A percentile compares a stretch with the other conserved stretches of the same genome.
Conservation (phyloP, 768 basidiomycete species). For the Hortiboletus campestris region DNA sequence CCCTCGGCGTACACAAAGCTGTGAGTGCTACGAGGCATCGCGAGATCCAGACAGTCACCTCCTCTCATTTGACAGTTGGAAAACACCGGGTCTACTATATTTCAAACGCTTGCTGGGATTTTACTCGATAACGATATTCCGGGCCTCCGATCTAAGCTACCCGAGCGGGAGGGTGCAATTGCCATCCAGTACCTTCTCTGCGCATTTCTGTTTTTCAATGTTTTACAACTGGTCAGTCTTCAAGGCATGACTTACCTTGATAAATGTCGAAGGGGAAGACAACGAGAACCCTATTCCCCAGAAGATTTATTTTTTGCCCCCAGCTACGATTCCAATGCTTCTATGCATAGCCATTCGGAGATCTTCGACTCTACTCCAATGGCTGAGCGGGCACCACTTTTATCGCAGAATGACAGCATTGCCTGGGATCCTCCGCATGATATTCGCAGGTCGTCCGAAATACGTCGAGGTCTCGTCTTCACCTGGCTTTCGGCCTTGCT, state of each 20-base stretch:
- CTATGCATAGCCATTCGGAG: not conserved
- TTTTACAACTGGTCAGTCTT: slow-evolving; percentile 54
- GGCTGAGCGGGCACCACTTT: slow-evolving; percentile 15
- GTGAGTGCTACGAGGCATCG: slow-evolving; percentile 39
- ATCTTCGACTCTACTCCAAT: not conserved
- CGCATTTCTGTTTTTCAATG: slow-evolving; percentile 54
- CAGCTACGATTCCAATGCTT: not conserved
- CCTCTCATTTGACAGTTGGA: slow-evolving; percentile 50
- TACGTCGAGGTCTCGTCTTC: slow-evolving; percentile 50
- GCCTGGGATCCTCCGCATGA: slow-evolving; percentile 13
- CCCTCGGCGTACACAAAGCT: slow-evolving; percentile 75
- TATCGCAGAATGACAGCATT: not conserved
- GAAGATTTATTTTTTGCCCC: slow-evolving; percentile 6
- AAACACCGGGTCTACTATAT: slow-evolving; percentile 69
- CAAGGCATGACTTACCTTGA: slow-evolving; percentile 50
- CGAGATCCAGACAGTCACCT: not conserved
- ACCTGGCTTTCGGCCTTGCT: slow-evolving; percentile 40
- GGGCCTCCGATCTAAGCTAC: not conserved
- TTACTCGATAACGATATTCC: slow-evolving; percentile 46
- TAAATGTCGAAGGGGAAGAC: slow-evolving; percentile 35
- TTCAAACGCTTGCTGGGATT: slow-evolving; percentile 72
- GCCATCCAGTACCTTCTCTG: slow-evolving; percentile 56
- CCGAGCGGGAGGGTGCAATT: slow-evolving; percentile 30
- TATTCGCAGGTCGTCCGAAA: slow-evolving; percentile 34
- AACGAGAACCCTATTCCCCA: slow-evolving; percentile 12